phyloP scores from a whole-genome alignment of 2,329 filamentous ascomycete genomes.

The Aspergillus texensis region DNA sequence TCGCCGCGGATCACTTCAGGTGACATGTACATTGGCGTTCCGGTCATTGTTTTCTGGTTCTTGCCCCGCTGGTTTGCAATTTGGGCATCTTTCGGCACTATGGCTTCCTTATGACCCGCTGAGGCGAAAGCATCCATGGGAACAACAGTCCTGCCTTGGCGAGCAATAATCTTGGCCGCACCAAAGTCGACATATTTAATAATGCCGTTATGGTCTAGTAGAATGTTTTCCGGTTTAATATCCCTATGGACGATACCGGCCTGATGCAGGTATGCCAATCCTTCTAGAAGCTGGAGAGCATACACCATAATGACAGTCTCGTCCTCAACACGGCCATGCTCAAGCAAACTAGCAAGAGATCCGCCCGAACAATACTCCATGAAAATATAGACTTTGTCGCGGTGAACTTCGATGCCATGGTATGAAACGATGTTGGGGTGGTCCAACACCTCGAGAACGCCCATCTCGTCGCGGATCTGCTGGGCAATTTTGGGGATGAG shows the following conservation, averaged over 20 bases:
- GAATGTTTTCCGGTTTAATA: slow-evolving; percentile 97
- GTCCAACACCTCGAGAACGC: slow-evolving; percentile 89
- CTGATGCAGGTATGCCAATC: slow-evolving; percentile 90
- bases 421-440: slow-evolving; percentile 98
- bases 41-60: slow-evolving; percentile 89
- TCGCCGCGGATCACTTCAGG: slow-evolving; percentile 96
- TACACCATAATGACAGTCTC: slow-evolving; percentile 98
- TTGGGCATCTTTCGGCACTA: slow-evolving; percentile 34
- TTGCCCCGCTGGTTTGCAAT: slow-evolving; percentile 37
- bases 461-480: slow-evolving; percentile 97
- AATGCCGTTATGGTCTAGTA: slow-evolving; percentile 95
- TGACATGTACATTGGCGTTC: slow-evolving; percentile 99
- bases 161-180: slow-evolving; percentile 93
- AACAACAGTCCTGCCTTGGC: slow-evolving; percentile 84
- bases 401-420: slow-evolving; percentile 95
- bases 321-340: slow-evolving; percentile 96
- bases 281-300: slow-evolving; percentile 88
- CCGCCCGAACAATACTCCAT: slow-evolving; percentile 99
- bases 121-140: slow-evolving; percentile 59
- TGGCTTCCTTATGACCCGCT: slow-evolving; percentile 43
- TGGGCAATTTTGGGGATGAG: slow-evolving; percentile 90
- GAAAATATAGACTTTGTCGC: slow-evolving; percentile 99
- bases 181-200: slow-evolving; percentile 99
- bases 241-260: slow-evolving; percentile 91
- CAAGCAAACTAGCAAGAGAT: slow-evolving; percentile 83